Percentiles rank a stretch among this genome's conserved stretches.
These are phyloP conservation scores for Phytophthora palmivora DNA, from an alignment of 352 stramenopile species.

Conservation along the genomic window DNA sequence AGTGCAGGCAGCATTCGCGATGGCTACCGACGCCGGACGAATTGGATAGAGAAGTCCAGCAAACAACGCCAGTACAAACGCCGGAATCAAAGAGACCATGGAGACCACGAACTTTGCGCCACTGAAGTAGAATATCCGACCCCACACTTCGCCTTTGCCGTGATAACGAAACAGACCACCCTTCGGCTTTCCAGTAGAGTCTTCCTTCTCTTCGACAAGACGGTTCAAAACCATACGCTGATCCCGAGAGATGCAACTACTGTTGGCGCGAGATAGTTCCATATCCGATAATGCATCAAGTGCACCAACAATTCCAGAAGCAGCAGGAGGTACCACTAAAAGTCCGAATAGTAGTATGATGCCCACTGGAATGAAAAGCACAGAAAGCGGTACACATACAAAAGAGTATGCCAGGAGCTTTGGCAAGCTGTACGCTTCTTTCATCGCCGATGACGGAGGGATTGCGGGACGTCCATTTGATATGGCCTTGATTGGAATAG, in stretches of 20 bases:
- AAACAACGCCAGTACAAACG: slow-evolving; percentile 60
- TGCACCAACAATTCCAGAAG: slow-evolving; percentile 54
- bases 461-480: slow-evolving; percentile 17
- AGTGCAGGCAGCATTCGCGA: slow-evolving; percentile 51
- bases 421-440: slow-evolving; percentile 58
- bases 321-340: slow-evolving; percentile 61
- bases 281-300: slow-evolving; percentile 79
- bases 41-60: slow-evolving; percentile 67
- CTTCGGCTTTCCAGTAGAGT: slow-evolving; percentile 40
- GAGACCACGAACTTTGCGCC: slow-evolving; percentile 71
- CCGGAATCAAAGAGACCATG: slow-evolving; percentile 57
- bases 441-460: slow-evolving; percentile 8
- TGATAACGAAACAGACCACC: slow-evolving; percentile 67
- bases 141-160: slow-evolving; percentile 60
- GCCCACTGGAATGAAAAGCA: slow-evolving; percentile 66
- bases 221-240: slow-evolving; percentile 65
- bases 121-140: slow-evolving; percentile 75
- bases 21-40: slow-evolving; percentile 47
- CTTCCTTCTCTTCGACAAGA: slow-evolving; percentile 47
- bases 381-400: slow-evolving; percentile 57
- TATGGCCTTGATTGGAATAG: slow-evolving; percentile 32
- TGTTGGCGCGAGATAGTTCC: slow-evolving; percentile 81
- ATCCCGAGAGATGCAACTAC: slow-evolving; percentile 56
- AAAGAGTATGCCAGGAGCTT: slow-evolving; percentile 75
- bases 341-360: slow-evolving; percentile 66